These are phyloP conservation scores for Globisporangium orthogonon DNA, from an alignment of 352 stramenopile species.

Conservation along the genomic window DNA sequence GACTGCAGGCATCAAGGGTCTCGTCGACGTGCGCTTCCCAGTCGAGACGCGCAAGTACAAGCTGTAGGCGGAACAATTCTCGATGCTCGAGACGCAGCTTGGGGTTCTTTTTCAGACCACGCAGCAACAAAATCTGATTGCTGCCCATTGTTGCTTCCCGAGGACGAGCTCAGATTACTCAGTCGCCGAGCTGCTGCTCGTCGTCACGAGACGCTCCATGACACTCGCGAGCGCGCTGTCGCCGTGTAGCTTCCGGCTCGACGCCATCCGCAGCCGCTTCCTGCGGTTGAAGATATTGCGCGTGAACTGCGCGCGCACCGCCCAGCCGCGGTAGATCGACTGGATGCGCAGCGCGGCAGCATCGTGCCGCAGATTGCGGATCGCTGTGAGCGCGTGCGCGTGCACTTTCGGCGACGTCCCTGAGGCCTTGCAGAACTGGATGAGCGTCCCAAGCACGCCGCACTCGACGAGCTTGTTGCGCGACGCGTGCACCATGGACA, in stretches of 20 bases:
- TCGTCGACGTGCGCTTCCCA: conserved; percentile 62
- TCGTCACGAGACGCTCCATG: conserved; percentile 22
- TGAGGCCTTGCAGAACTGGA: conserved; percentile 46
- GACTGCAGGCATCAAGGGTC: conserved; percentile 61
- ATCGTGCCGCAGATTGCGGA: conserved; percentile 66
- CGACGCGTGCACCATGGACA: conserved; percentile 56
- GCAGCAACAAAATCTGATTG: too few relatives aligned
- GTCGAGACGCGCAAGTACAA: conserved; percentile 60
- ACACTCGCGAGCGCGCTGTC: conserved; percentile 17
- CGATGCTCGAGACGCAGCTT: not conserved
- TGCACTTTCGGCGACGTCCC: conserved; percentile 31
- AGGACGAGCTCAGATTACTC: too few relatives aligned
- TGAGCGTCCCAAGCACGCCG: conserved; percentile 47
- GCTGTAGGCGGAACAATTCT: conserved; percentile 12
- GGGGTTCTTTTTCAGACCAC: too few relatives aligned
- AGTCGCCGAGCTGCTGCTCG: conserved; percentile 2
- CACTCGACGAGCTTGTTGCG: conserved; percentile 51
- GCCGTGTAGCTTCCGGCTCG: conserved; percentile 19
- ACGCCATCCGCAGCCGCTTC: conserved; percentile 27
- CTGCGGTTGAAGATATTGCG: conserved; percentile 21
- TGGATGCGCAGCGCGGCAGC: conserved; percentile 68
- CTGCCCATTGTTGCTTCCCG: too few relatives aligned
- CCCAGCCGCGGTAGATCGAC: conserved; percentile 59
- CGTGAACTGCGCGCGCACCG: conserved; percentile 31
- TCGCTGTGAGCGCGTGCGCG: conserved; percentile 32